A percentile compares a stretch with the other conserved stretches of the same genome.
These are phyloP conservation scores for Penstemon newberryi DNA, from an alignment of 257 asterid species.

Conservation along the genomic window DNA sequence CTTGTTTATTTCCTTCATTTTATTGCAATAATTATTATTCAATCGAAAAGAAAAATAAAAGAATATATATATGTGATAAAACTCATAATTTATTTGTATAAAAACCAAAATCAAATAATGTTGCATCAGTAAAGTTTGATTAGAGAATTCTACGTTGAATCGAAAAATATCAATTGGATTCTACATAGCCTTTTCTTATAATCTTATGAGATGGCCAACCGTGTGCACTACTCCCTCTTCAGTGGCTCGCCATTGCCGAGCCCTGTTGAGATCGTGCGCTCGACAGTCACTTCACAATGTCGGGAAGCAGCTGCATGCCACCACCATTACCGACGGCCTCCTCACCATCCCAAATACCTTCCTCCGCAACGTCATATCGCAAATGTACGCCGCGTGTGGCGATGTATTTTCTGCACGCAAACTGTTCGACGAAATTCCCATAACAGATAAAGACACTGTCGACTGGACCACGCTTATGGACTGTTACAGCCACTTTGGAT, in stretches of 20 bases:
- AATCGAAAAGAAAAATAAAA: no score
- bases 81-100: no score
- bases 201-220: conserved; percentile 52
- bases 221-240: conserved; percentile 37
- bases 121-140: no score
- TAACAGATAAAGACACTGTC: conserved; percentile 45
- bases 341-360: conserved; percentile 42
- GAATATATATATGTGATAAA: no score
- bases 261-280: conserved; percentile 57
- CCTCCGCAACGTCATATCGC: conserved; percentile 56
- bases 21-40: no score
- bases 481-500: conserved; percentile 43
- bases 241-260: conserved; percentile 59
- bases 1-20: no score
- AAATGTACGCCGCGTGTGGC: conserved; percentile 64
- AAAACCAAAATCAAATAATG: no score
- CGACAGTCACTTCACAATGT: conserved; percentile 39
- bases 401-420: conserved; percentile 46
- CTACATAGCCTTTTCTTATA: conserved; percentile 20
- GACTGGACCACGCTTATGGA: conserved; percentile 81
- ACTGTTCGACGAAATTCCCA: conserved; percentile 69
- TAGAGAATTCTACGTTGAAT: no score
- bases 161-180: no score
- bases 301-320: conserved; percentile 72
- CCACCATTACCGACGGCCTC: conserved; percentile 54